Evolutionary conservation across 164 flowering plant species (phyloP).

Genomic region (Magnolia changhungtana): DNA sequence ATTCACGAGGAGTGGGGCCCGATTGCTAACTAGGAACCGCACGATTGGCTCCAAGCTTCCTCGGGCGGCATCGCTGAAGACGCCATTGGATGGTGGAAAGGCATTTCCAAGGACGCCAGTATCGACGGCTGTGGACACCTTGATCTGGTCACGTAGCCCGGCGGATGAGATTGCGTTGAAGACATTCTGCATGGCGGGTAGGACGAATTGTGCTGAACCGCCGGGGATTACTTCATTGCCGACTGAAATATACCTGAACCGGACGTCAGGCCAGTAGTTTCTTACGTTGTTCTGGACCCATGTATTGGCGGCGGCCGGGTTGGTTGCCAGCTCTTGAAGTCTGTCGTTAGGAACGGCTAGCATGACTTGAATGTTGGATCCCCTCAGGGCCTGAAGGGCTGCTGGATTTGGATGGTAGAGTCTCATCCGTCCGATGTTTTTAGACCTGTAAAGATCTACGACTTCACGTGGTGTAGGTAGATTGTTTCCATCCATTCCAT

Average conservation of each 20-base stretch:
- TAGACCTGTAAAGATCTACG: conserved; percentile 23
- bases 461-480: conserved; percentile 32
- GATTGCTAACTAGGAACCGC: conserved; percentile 10
- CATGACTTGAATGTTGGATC: conserved; percentile 38
- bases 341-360: conserved; percentile 35
- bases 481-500: conserved; percentile 45
- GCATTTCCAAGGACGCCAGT: conserved; percentile 21
- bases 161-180: conserved; percentile 12
- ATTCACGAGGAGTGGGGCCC: conserved; percentile 33
- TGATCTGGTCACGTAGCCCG: conserved; percentile 15
- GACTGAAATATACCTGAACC: conserved; percentile 38
- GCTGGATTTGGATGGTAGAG: conserved; percentile 34
- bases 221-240: conserved; percentile 44
- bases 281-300: conserved; percentile 38
- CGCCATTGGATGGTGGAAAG: conserved; percentile 32
- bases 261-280: conserved; percentile 24
- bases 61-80: not conserved
- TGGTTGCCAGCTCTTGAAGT: conserved; percentile 33
- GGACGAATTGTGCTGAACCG: conserved; percentile 5
- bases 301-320: conserved; percentile 25
- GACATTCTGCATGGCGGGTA: conserved; percentile 26
- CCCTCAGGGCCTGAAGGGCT: conserved; percentile 36
- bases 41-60: not conserved
- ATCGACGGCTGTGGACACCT: conserved; percentile 31
- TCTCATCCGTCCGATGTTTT: conserved; percentile 32